These are phyloP conservation scores for Phytophthora ramorum DNA, from an alignment of 352 stramenopile species.

Conservation along the genomic window DNA sequence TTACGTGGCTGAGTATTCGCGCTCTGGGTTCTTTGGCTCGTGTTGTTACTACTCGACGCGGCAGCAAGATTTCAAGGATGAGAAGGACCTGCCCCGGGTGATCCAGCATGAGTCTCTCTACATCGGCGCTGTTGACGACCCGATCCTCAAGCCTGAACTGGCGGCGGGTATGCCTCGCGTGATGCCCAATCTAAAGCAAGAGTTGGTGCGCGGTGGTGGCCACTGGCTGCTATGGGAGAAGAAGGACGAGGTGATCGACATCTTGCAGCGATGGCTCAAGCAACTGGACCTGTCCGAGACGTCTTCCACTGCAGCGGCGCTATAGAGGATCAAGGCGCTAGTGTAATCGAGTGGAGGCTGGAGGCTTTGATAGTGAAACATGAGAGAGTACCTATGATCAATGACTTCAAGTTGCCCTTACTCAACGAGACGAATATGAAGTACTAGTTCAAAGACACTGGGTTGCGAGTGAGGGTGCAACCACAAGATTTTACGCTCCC, in stretches of 20 bases:
- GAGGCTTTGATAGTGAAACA: too few species aligned
- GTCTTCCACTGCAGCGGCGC: background rate
- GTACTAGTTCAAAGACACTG: too few species aligned
- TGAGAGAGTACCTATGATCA: too few species aligned
- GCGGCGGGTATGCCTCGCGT: conserved; percentile 54
- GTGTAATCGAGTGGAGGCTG: too few species aligned
- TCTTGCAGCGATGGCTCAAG: conserved; percentile 43
- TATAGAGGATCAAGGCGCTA: conserved; percentile 11
- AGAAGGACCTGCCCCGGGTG: conserved; percentile 40
- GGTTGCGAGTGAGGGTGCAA: too few species aligned
- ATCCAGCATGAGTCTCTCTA: conserved; percentile 60
- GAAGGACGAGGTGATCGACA: conserved; percentile 47
- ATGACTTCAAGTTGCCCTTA: background rate
- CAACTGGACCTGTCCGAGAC: conserved; percentile 19
- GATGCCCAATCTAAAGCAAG: conserved; percentile 57
- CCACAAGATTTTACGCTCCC: too few species aligned
- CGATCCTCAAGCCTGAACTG: conserved; percentile 58
- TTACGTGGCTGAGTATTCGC: conserved; percentile 57
- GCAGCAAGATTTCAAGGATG: conserved; percentile 61
- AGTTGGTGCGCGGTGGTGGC: conserved; percentile 52
- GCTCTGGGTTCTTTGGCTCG: conserved; percentile 56
- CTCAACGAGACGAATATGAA: too few species aligned
- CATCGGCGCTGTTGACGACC: conserved; percentile 65
- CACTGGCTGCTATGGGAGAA: conserved; percentile 71
- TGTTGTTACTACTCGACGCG: conserved; percentile 63